phyloP scores from a whole-genome alignment of 106 monocot species.

The Dactylorhiza incarnata region DNA sequence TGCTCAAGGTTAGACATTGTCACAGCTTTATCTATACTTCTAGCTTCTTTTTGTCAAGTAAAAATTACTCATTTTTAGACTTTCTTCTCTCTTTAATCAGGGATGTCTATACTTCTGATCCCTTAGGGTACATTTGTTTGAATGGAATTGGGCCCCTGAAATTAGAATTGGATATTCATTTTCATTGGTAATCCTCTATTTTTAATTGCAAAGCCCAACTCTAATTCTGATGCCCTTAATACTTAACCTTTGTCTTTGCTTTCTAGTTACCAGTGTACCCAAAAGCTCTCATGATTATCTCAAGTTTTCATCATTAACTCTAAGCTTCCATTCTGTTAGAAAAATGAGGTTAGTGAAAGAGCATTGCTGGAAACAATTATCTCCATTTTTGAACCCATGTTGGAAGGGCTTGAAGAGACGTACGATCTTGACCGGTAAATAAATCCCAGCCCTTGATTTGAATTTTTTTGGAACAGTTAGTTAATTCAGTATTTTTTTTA shows the following conservation, averaged over 20 bases:
- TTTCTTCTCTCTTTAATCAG: no score
- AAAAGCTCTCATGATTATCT: not conserved
- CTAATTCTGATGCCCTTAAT: not conserved
- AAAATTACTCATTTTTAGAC: no score
- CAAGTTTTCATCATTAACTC: not conserved
- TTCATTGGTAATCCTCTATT: no score
- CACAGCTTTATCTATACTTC: no score
- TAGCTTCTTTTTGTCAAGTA: no score
- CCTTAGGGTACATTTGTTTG: no score
- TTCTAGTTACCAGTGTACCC: not conserved
- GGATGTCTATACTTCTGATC: no score
- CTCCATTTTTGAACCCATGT: slow-evolving; percentile 78
- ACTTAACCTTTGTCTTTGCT: not conserved
- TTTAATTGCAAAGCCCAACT: no score
- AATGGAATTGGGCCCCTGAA: no score
- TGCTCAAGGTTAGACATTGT: no score
- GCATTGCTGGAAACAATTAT: slow-evolving; percentile 47
- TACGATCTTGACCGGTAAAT: slow-evolving; percentile 33
- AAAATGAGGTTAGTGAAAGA: slow-evolving; percentile 32
- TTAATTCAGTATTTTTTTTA: not conserved
- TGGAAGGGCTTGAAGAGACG: slow-evolving; percentile 33
- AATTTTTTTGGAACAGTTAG: not conserved
- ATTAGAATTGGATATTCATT: no score
- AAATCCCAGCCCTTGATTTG: not conserved
- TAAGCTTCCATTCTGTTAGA: slow-evolving; percentile 11